Conservation (phyloP, 202 grass and related monocot genomes). For the Hordeum pubiflorum region DNA sequence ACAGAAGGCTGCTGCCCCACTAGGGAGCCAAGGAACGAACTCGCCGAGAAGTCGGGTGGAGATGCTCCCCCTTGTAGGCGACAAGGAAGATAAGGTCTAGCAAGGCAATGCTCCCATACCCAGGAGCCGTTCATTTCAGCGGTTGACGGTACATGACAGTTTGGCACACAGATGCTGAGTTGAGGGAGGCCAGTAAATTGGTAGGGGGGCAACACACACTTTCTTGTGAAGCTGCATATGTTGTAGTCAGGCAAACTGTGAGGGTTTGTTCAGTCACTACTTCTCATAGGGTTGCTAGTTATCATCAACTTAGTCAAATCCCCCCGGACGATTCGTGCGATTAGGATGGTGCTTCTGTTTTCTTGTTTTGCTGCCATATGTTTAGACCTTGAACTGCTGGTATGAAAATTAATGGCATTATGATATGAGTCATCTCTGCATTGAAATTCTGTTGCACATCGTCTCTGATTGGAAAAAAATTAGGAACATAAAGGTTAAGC, state of each 20-base stretch:
- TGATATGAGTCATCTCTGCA: background rate
- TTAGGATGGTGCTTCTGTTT: slow-evolving; percentile 7
- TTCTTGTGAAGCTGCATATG: slow-evolving; percentile 16
- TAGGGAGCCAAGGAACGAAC: slow-evolving; percentile 35
- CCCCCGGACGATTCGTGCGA: background rate
- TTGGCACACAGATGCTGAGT: slow-evolving; percentile 4
- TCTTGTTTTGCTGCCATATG: background rate
- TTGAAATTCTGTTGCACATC: background rate
- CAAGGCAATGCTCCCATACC: background rate
- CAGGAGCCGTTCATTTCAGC: slow-evolving; percentile 9
- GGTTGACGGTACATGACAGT: background rate
- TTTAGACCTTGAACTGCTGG: background rate
- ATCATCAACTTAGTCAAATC: background rate
- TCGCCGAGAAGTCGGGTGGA: slow-evolving; percentile 49
- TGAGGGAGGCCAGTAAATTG: background rate
- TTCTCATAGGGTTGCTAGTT: background rate
- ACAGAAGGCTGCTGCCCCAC: slow-evolving; percentile 31
- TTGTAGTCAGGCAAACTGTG: slow-evolving; percentile 2
- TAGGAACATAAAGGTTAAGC: background rate
- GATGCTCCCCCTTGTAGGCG: slow-evolving; percentile 77
- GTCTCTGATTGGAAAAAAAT: background rate
- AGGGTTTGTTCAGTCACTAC: background rate
- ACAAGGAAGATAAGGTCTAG: slow-evolving; percentile 80
- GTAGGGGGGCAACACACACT: slow-evolving; percentile 3
- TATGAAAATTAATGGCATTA: background rate